Evolutionary conservation across 2,329 filamentous ascomycete genomes (phyloP).

Genomic region (Ophiostoma piceae): DNA sequence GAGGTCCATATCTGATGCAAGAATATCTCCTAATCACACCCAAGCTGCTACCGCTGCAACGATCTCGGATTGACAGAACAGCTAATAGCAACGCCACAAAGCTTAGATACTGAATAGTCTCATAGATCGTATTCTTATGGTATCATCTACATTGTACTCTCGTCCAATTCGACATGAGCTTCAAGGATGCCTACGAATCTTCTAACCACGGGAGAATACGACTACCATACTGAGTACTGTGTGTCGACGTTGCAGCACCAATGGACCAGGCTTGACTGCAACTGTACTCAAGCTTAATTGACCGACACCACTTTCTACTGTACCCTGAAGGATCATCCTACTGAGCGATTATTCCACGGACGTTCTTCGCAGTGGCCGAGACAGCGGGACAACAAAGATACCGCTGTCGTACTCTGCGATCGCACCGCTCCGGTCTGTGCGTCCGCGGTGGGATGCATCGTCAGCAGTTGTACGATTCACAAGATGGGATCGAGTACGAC

Average conservation of each 20-base stretch:
- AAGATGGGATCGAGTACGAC: background rate
- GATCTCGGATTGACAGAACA: too few relatives aligned
- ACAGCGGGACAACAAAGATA: background rate
- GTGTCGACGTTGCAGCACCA: background rate
- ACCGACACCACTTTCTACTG: background rate
- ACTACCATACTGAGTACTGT: background rate
- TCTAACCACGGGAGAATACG: background rate
- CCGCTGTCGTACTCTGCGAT: background rate
- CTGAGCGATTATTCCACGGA: background rate
- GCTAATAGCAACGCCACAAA: background rate
- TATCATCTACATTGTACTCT: background rate
- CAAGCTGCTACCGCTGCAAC: background rate
- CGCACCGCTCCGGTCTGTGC: background rate
- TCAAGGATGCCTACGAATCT: too few relatives aligned
- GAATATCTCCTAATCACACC: background rate
- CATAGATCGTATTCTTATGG: too few relatives aligned
- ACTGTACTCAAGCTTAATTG: background rate
- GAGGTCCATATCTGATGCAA: background rate
- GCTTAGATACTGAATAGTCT: background rate
- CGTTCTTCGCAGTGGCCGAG: background rate
- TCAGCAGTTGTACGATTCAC: background rate
- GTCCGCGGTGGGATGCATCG: background rate
- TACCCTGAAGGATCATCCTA: background rate
- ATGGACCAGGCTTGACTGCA: background rate
- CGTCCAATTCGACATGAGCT: background rate